These are phyloP conservation scores for Kuraishia capsulata DNA, from an alignment of 805 yeast genomes.

Conservation along the genomic window DNA sequence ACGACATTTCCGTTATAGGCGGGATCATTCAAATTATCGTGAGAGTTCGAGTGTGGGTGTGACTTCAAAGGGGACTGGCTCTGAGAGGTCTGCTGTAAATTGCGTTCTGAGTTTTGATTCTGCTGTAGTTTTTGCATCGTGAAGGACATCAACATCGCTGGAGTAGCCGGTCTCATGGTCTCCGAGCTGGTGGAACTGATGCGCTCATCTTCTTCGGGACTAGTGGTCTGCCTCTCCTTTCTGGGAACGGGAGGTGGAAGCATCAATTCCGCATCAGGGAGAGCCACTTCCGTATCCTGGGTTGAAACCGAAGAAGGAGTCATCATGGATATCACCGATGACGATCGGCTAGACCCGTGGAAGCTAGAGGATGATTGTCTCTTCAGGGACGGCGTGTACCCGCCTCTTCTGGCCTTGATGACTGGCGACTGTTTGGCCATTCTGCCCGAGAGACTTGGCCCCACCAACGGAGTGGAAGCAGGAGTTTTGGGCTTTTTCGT, in stretches of 20 bases:
- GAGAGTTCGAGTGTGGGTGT: slow-evolving; percentile 7
- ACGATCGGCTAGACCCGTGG: slow-evolving; percentile 3
- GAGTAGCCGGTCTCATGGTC: slow-evolving; percentile 14
- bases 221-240: slow-evolving; percentile 11
- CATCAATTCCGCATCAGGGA: slow-evolving; percentile 11
- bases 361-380: not conserved
- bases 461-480: slow-evolving; percentile 27
- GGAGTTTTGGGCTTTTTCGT: slow-evolving; percentile 28
- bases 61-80: not conserved
- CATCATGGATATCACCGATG: slow-evolving; percentile 5
- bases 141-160: slow-evolving; percentile 22
- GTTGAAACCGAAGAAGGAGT: too few relatives aligned
- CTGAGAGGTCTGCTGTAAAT: not conserved
- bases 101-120: slow-evolving; percentile 1
- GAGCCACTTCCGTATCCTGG: slow-evolving; percentile 2
- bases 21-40: too few relatives aligned
- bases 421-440: slow-evolving; percentile 28
- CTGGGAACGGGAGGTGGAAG: slow-evolving; percentile 15
- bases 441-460: slow-evolving; percentile 23
- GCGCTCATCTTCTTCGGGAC: slow-evolving; percentile 9
- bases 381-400: slow-evolving; percentile 2
- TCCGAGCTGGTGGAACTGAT: too few relatives aligned
- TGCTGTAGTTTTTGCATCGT: slow-evolving; percentile 6
- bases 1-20: slow-evolving; percentile 21
- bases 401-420: slow-evolving; percentile 19